Conservation (phyloP, 768 basidiomycete species). For the Kwoniella dejecticola region DNA sequence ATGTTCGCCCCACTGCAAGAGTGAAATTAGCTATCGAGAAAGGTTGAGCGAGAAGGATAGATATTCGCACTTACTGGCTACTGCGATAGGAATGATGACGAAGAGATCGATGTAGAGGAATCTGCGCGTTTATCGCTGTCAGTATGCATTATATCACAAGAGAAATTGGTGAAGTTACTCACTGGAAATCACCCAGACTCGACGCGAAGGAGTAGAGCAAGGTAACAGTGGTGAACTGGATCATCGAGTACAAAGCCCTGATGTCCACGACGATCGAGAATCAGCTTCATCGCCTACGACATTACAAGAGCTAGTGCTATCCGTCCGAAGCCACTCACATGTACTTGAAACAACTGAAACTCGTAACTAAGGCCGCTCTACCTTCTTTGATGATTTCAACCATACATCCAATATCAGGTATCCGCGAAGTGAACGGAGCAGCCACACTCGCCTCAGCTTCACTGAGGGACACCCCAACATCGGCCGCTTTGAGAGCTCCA, state of each 20-base stretch:
- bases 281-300: conserved; percentile 19
- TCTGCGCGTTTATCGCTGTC: conserved; percentile 60
- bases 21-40: conserved; percentile 8
- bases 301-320: conserved; percentile 48
- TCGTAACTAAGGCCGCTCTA: conserved; percentile 90
- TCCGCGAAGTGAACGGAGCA: conserved; percentile 92
- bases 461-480: conserved; percentile 92
- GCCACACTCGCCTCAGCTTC: conserved; percentile 99
- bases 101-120: conserved; percentile 98
- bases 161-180: conserved; percentile 29
- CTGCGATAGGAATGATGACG: conserved; percentile 95
- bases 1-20: conserved; percentile 82
- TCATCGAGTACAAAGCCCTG: conserved; percentile 97
- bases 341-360: conserved; percentile 99
- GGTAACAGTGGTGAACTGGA: conserved; percentile 98
- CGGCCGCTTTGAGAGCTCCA: conserved; percentile 95
- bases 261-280: no score
- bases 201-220: conserved; percentile 94
- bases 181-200: conserved; percentile 95
- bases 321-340: conserved; percentile 67
- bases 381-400: conserved; percentile 97
- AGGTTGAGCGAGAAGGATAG: neutral
- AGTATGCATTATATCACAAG: neutral
- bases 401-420: conserved; percentile 92
- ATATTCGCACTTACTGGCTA: conserved; percentile 73